Evolutionary conservation across 345 rosid species (phyloP).

Genomic region (Euphorbia tirucalli): DNA sequence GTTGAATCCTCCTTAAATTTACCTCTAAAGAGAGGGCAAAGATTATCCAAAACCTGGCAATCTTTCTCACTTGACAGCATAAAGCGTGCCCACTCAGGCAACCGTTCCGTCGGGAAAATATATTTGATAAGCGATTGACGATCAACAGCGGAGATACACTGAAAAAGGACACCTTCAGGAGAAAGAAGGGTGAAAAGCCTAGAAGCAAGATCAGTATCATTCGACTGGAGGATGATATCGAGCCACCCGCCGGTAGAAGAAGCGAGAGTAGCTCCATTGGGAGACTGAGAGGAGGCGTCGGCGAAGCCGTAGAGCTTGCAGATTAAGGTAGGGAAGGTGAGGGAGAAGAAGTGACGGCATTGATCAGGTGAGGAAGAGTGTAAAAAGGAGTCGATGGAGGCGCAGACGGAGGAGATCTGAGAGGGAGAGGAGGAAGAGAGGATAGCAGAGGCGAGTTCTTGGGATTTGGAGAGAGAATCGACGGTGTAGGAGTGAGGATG

Average conservation of each 20-base stretch:
- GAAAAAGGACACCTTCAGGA: slow-evolving; percentile 53
- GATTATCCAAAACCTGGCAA: slow-evolving; percentile 39
- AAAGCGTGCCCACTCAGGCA: slow-evolving; percentile 71
- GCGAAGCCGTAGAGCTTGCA: slow-evolving; percentile 82
- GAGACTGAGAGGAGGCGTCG: slow-evolving; percentile 38
- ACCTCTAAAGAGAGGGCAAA: slow-evolving; percentile 63
- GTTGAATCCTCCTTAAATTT: slow-evolving; percentile 54
- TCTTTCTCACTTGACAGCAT: slow-evolving; percentile 52
- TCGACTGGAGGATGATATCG: slow-evolving; percentile 46
- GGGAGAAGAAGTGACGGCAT: slow-evolving; percentile 87
- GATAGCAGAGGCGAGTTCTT: slow-evolving; percentile 61
- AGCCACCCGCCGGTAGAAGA: slow-evolving; percentile 20
- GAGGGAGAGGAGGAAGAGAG: slow-evolving; percentile 56
- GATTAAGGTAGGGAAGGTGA: slow-evolving; percentile 75
- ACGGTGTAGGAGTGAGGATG: slow-evolving; percentile 69
- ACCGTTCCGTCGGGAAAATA: slow-evolving; percentile 75
- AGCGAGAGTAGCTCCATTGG: slow-evolving; percentile 8
- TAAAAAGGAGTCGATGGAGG: slow-evolving; percentile 59
- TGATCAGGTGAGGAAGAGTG: slow-evolving; percentile 73
- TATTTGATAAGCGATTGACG: slow-evolving; percentile 66
- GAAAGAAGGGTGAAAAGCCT: slow-evolving; percentile 57
- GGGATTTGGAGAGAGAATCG: slow-evolving; percentile 66
- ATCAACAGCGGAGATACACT: slow-evolving; percentile 68
- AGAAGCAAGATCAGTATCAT: slow-evolving; percentile 44
- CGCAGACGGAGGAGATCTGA: slow-evolving; percentile 59